Evolutionary conservation across 192 early-diverging fungal species (phyloP).

Genomic region (Paraglomus occultum): DNA sequence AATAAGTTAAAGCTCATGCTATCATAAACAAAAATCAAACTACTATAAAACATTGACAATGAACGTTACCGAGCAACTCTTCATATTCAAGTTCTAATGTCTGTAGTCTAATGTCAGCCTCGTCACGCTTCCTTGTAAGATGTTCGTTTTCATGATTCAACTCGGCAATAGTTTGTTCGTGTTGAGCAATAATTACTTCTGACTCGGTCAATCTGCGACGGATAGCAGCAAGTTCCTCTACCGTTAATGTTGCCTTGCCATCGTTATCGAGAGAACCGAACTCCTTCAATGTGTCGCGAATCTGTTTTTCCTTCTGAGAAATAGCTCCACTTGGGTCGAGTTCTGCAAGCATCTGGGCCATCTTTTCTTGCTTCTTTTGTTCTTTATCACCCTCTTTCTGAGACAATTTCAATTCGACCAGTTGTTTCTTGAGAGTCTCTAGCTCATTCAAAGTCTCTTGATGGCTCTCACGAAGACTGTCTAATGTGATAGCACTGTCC

Average conservation of each 20-base stretch:
- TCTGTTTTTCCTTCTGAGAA: conserved; percentile 71
- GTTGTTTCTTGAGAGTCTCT: conserved; percentile 68
- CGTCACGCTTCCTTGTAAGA: conserved; percentile 58
- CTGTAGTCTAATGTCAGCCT: conserved; percentile 67
- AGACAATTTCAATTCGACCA: conserved; percentile 51
- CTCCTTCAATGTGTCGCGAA: conserved; percentile 66
- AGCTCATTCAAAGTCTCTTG: conserved; percentile 71
- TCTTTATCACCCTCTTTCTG: conserved; percentile 69
- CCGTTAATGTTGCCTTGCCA: conserved; percentile 36
- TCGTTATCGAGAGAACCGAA: conserved; percentile 62
- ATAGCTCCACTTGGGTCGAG: conserved; percentile 77
- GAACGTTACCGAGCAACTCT: conserved; percentile 62
- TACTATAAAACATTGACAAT: neutral
- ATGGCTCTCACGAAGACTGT: conserved; percentile 85
- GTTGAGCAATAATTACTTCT: conserved; percentile 58
- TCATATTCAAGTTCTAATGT: conserved; percentile 79
- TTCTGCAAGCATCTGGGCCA: conserved; percentile 80
- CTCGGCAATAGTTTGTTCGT: conserved; percentile 61
- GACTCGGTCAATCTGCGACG: conserved; percentile 71
- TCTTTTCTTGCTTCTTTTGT: conserved; percentile 78
- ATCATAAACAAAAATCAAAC: neutral
- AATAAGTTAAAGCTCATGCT: neutral
- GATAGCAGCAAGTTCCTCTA: conserved; percentile 65
- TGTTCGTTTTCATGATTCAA: conserved; percentile 57
- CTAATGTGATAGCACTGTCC: conserved; percentile 86